Percentiles rank a stretch among this genome's conserved stretches.
phyloP scores from a whole-genome alignment of 1,139 yeast species.

The Saccharomyces uvarum region DNA sequence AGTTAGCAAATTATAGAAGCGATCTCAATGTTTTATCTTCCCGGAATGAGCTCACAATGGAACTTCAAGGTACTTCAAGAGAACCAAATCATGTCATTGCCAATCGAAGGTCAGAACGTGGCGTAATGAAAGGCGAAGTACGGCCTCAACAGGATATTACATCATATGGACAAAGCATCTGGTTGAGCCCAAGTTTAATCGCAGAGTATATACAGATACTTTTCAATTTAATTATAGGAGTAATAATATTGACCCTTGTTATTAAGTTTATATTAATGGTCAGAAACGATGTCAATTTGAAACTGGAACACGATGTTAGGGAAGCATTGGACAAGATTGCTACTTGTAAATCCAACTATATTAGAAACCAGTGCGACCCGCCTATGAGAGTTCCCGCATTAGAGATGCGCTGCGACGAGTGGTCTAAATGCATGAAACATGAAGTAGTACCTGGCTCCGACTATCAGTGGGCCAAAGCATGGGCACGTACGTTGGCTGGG shows the following conservation, averaged over 20 bases:
- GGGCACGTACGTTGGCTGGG: slow-evolving; percentile 58
- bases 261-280: slow-evolving; percentile 42
- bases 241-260: slow-evolving; percentile 39
- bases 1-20: neutral
- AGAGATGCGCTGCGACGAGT: slow-evolving; percentile 47
- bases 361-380: slow-evolving; percentile 51
- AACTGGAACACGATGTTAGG: slow-evolving; percentile 33
- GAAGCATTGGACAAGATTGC: slow-evolving; percentile 36
- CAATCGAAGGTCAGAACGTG: neutral
- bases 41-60: neutral
- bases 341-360: slow-evolving; percentile 44
- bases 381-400: slow-evolving; percentile 53
- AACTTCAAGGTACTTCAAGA: neutral
- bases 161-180: neutral
- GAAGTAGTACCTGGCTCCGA: slow-evolving; percentile 37
- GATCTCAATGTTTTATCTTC: neutral
- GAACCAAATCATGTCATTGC: neutral
- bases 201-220: slow-evolving; percentile 43
- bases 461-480: slow-evolving; percentile 40
- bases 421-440: slow-evolving; percentile 57
- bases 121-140: neutral
- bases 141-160: neutral
- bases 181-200: slow-evolving; percentile 8
- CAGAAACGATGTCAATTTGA: slow-evolving; percentile 45
- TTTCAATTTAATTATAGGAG: slow-evolving; percentile 41